Conservation (phyloP, 73 alveolate species). For the Tetrahymena borealis region DNA sequence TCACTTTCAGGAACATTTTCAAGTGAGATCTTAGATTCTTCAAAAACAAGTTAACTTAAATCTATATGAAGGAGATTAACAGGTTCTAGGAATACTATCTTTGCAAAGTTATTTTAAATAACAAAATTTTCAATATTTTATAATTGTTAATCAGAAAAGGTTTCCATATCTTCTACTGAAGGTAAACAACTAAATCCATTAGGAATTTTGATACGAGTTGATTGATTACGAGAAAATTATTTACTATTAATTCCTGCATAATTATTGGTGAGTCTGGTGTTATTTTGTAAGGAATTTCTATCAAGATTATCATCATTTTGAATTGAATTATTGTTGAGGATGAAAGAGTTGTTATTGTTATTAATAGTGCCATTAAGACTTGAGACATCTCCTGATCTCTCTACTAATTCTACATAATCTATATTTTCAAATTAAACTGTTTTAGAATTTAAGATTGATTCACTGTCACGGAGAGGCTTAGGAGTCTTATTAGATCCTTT, state of each 20-base stretch:
- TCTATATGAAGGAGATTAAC: neutral
- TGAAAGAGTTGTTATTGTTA: neutral
- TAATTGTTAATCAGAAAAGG: neutral
- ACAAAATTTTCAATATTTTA: neutral
- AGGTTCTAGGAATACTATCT: neutral
- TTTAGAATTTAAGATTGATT: neutral
- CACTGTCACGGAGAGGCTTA: neutral
- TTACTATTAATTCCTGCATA: neutral
- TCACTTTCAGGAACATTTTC: neutral
- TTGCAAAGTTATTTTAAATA: neutral
- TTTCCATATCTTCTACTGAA: neutral
- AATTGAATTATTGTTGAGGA: neutral
- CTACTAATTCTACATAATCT: neutral
- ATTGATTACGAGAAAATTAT: neutral
- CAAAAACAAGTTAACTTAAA: neutral
- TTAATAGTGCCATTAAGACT: neutral
- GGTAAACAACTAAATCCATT: neutral
- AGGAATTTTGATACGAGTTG: neutral
- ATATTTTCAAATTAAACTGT: neutral
- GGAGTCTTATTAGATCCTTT: neutral
- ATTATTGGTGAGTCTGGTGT: no score
- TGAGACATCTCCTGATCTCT: neutral
- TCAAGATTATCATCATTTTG: neutral
- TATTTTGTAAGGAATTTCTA: neutral
- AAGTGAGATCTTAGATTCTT: neutral